These are phyloP conservation scores for sunflower (Helianthus annuus) DNA, from an alignment of 129 eudicot species.

Conservation along the genomic window DNA sequence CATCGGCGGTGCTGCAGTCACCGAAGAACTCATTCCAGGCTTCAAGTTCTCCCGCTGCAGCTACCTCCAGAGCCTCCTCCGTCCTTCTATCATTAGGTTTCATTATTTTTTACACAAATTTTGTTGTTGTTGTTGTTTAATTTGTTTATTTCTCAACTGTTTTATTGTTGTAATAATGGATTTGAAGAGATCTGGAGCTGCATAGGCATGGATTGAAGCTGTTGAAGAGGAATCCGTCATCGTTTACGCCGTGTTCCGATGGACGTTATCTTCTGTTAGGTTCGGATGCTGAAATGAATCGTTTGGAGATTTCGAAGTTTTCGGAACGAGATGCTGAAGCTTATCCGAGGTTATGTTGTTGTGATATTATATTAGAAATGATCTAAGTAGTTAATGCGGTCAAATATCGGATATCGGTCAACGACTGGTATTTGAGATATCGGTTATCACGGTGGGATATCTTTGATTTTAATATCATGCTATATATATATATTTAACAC, in stretches of 20 bases:
- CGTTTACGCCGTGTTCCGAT: conserved; percentile 91
- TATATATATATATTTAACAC: too few relatives aligned
- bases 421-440: too few relatives aligned
- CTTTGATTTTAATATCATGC: too few relatives aligned
- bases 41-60: conserved; percentile 97
- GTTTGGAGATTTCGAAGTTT: conserved; percentile 85
- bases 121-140: not conserved
- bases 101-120: too few relatives aligned
- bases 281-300: conserved; percentile 69
- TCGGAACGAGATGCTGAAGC: conserved; percentile 82
- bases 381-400: too few relatives aligned
- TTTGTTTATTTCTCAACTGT: not conserved
- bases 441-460: too few relatives aligned
- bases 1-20: conserved; percentile 94
- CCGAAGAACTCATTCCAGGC: conserved; percentile 91
- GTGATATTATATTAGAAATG: not conserved
- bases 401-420: too few relatives aligned
- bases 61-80: conserved; percentile 98
- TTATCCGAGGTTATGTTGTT: conserved; percentile 64
- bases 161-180: conserved; percentile 15
- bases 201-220: conserved; percentile 84
- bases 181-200: conserved; percentile 79
- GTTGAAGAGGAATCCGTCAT: conserved; percentile 77
- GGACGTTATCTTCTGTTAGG: conserved; percentile 94
- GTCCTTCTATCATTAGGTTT: conserved; percentile 78